phyloP scores from a whole-genome alignment of 2,329 filamentous ascomycete species.

The Aspergillus sp. region DNA sequence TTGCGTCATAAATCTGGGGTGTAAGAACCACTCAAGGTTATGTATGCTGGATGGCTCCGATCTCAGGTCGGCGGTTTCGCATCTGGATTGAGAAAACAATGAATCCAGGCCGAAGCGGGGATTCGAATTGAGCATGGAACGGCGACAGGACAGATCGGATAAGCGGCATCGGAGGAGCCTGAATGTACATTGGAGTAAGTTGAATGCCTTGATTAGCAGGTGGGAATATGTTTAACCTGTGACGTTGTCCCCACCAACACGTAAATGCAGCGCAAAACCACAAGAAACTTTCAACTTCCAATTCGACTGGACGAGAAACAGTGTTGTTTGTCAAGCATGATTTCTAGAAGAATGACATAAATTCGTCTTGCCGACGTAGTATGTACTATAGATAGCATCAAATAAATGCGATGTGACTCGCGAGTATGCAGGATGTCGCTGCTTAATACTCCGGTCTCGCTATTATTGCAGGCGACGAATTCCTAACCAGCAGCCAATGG shows the following conservation, averaged over 20 bases:
- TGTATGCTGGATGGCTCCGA: background rate
- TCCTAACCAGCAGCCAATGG: too few relatives aligned
- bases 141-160: background rate
- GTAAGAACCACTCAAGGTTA: background rate
- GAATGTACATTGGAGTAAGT: too few relatives aligned
- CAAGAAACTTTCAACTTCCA: too few relatives aligned
- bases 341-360: too few relatives aligned
- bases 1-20: background rate
- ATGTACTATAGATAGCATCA: background rate
- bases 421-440: too few relatives aligned
- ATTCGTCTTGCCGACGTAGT: too few relatives aligned
- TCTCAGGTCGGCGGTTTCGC: background rate
- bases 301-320: too few relatives aligned
- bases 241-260: background rate
- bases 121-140: background rate
- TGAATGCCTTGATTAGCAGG: background rate
- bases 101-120: background rate
- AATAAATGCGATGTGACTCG: background rate
- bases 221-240: constrained; percentile 1
- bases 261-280: background rate
- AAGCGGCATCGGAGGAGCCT: background rate
- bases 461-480: too few relatives aligned
- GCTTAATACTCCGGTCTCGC: background rate
- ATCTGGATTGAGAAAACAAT: background rate
- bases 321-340: too few relatives aligned